Evolutionary conservation across 2,329 filamentous ascomycete genomes (phyloP), one percentile per base, ranked within the genome.

Genomic region (Fusarium sp.): DNA sequence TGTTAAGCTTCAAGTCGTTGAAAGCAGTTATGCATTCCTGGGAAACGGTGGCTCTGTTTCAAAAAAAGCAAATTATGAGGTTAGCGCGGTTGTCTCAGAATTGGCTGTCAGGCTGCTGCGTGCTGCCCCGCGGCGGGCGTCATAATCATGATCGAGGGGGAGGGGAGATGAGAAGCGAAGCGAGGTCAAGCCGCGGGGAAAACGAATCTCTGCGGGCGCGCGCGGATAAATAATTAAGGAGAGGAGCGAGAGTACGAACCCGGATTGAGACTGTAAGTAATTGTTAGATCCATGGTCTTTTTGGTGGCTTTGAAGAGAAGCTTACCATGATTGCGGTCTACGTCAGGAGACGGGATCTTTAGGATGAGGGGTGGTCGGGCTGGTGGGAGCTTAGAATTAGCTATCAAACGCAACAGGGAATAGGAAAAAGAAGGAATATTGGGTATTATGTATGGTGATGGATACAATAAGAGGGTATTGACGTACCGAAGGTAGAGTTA

Each of bases 1-100:
- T 94, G 82, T 83, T 86, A 75, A 94, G 89, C 89, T 95, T 95
- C 73, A 95, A 88, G 75, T 94, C 90, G 82, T 94, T 93, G 88
- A 91, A 95, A 65, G 84, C 81, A 73, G 80, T 80, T 79, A 89
- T 88, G 87, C 91, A 94, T 64, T 94, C 91, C 79, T 88, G 86
- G 72, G 87, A 83, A 77, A 94, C 89, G 79, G 86, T 86, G 75
- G 91, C 91, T 87, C 91, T 94, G 81, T 49, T 51, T 34, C 37
- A 28, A 11, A 12, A 12, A 53, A 60, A 60, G 62, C 48, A 62
- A 58, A 50, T 19, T 50, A 49, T 31, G 28, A 57, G 39, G 73
- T 78, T 74, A 78, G 77, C 72, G 69, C 55, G 51, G 39, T 21
- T 60, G 62, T 68, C 64, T 68, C 59, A 67, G 58, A 56, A 46